Evolutionary conservation across 192 early-diverging fungal genomes (phyloP).

Genomic region (Radiomyces spectabilis): DNA sequence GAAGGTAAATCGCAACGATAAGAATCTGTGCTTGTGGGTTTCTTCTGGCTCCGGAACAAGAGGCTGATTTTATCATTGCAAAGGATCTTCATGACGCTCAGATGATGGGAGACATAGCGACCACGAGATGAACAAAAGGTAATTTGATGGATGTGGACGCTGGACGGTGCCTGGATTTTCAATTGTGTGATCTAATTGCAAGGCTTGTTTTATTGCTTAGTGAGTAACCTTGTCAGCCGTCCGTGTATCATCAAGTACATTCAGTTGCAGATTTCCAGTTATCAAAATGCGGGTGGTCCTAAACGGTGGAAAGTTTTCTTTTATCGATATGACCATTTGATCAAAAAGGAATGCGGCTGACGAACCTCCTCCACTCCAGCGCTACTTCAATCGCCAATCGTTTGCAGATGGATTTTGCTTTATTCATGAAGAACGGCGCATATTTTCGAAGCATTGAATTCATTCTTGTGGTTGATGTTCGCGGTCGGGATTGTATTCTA

Average conservation of each 20-base stretch:
- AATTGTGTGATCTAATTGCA: too few species aligned
- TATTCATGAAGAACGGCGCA: constrained; percentile 91
- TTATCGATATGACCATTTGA: too few species aligned
- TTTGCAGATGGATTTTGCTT: constrained; percentile 88
- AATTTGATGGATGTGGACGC: too few species aligned
- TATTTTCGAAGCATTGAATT: constrained; percentile 73
- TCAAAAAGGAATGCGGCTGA: background rate
- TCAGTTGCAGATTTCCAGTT: constrained; percentile 76
- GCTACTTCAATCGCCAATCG: constrained; percentile 93
- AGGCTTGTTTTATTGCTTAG: constrained; percentile 93
- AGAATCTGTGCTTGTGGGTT: too few species aligned
- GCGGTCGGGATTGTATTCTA: constrained; percentile 81
- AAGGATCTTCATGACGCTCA: constrained; percentile 98
- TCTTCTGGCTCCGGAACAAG: too few species aligned
- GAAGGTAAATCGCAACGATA: too few species aligned
- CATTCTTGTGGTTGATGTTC: constrained; percentile 94
- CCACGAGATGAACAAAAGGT: too few species aligned
- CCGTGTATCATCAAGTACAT: constrained; percentile 91
- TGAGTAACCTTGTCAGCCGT: constrained; percentile 84
- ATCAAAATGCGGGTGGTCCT: constrained; percentile 88
- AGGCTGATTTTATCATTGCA: constrained; percentile 93
- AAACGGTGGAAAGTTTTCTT: constrained; percentile 80
- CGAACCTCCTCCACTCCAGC: constrained; percentile 44
- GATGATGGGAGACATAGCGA: too few species aligned
- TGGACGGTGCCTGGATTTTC: too few species aligned